phyloP scores from a whole-genome alignment of 1,284 basidiomycete genomes.

The Ceratobasidium papillatum region DNA sequence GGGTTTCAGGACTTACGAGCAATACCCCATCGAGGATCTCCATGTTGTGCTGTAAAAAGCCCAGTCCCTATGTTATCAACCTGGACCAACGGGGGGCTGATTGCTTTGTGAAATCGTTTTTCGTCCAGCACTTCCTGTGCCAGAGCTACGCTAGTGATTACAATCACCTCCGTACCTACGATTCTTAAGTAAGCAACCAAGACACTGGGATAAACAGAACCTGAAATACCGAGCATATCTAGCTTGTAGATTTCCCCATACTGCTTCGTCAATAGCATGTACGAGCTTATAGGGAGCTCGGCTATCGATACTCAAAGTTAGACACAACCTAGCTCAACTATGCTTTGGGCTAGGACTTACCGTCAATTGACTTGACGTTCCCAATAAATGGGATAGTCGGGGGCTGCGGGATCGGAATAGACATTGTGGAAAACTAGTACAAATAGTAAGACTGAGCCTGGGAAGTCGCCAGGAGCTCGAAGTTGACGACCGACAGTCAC shows the following conservation, averaged over 20 bases:
- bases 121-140: slow-evolving; percentile 60
- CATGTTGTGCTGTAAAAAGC: slow-evolving; percentile 57
- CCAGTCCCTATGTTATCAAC: slow-evolving; percentile 59
- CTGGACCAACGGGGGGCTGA: slow-evolving; percentile 53
- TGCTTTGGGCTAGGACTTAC: neutral
- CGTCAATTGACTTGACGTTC: slow-evolving; percentile 52
- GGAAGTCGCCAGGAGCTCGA: neutral
- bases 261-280: slow-evolving; percentile 56
- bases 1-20: slow-evolving; percentile 55
- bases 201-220: neutral
- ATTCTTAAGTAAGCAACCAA: neutral
- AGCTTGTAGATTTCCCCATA: slow-evolving; percentile 62
- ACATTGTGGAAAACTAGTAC: slow-evolving; percentile 25
- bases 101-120: slow-evolving; percentile 57
- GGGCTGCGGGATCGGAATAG: slow-evolving; percentile 56
- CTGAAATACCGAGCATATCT: slow-evolving; percentile 54
- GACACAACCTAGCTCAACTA: slow-evolving; percentile 33
- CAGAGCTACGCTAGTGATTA: slow-evolving; percentile 56
- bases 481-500: neutral
- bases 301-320: neutral
- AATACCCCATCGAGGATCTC: slow-evolving; percentile 61
- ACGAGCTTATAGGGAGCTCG: slow-evolving; percentile 52
- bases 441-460: too few relatives aligned
- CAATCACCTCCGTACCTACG: slow-evolving; percentile 50
- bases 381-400: slow-evolving; percentile 59